Evolutionary conservation across 225 moss, liverwort and hornwort genomes (phyloP).

Genomic region (Thuidium tamariscinum): DNA sequence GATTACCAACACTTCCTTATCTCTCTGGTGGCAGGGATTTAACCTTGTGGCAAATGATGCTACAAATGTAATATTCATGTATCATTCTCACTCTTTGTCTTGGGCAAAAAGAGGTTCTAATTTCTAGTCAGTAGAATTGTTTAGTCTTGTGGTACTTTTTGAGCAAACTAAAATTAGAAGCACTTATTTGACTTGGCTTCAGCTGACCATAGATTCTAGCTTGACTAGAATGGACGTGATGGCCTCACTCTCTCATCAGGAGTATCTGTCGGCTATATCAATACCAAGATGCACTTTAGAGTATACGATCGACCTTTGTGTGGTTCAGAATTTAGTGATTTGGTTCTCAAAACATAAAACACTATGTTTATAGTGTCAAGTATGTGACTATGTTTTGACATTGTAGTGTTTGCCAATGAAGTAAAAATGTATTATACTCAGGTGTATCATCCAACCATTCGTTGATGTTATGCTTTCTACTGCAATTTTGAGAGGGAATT

Average conservation of each 20-base stretch:
- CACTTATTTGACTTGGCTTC: neutral
- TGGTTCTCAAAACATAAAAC: neutral
- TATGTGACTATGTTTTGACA: neutral
- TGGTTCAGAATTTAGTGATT: neutral
- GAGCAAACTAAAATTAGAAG: neutral
- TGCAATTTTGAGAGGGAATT: neutral
- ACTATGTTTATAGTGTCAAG: neutral
- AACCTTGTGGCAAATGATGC: neutral
- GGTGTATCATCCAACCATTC: neutral
- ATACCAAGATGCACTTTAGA: neutral
- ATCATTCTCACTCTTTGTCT: neutral
- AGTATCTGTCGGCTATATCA: neutral
- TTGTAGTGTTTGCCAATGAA: neutral
- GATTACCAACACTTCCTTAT: conserved; percentile 32
- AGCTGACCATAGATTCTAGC: neutral
- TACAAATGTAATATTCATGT: neutral
- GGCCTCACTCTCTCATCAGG: neutral
- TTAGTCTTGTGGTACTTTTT: neutral
- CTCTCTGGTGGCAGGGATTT: conserved; percentile 27
- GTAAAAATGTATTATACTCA: neutral
- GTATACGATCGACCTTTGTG: neutral
- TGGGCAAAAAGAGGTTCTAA: neutral
- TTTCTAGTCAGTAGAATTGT: neutral
- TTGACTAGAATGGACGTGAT: neutral
- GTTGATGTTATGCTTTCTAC: neutral